Percentiles rank a stretch among this genome's conserved stretches.
Evolutionary conservation across 768 basidiomycete genomes (phyloP).

Genomic region (Megacollybia marginata): DNA sequence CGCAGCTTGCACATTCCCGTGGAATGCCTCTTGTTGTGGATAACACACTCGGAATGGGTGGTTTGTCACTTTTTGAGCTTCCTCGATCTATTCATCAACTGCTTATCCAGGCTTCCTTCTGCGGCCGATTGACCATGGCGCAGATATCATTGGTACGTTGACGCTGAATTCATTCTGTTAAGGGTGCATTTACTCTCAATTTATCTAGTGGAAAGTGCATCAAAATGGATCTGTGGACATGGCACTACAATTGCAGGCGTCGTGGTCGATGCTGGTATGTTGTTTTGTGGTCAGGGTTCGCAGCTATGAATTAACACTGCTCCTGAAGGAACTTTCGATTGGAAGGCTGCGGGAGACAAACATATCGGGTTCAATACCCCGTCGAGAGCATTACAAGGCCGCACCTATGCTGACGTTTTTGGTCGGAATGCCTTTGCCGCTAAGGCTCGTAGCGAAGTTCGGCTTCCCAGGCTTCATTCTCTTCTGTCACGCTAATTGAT

Average conservation of each 20-base stretch:
- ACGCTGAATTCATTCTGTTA: neutral
- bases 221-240: constrained; percentile 61
- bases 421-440: constrained; percentile 44
- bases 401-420: constrained; percentile 39
- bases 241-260: constrained; percentile 59
- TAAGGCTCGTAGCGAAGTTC: constrained; percentile 33
- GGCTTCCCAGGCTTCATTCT: neutral
- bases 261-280: constrained; percentile 47
- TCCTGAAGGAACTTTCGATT: neutral
- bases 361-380: constrained; percentile 42
- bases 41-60: constrained; percentile 55
- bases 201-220: constrained; percentile 44
- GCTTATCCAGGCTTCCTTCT: constrained; percentile 6
- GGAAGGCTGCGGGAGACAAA: neutral
- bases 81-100: neutral
- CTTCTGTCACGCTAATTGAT: too few relatives aligned
- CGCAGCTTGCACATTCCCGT: constrained; percentile 47
- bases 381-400: constrained; percentile 49
- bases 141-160: constrained; percentile 11
- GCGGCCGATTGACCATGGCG: constrained; percentile 13
- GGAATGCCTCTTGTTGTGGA: constrained; percentile 59
- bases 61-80: neutral
- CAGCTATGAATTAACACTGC: too few relatives aligned
- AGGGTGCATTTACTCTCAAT: neutral
- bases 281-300: too few relatives aligned